Conservation (phyloP, 352 stramenopile genomes). For the Pythium rishiriense region DNA sequence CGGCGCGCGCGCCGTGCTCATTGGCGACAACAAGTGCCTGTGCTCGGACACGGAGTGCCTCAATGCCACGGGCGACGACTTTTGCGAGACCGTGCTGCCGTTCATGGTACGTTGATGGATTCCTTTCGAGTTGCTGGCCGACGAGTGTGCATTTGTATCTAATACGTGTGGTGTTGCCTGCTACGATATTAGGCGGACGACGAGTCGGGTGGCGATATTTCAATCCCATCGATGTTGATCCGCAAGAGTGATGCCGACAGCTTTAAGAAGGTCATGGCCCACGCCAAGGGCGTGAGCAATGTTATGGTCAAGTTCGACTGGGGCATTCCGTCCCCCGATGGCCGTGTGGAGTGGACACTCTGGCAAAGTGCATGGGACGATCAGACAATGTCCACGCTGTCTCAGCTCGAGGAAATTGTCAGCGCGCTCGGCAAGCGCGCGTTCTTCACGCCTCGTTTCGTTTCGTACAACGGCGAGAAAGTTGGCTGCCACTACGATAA, state of each 20-base stretch:
- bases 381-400: conserved; percentile 74
- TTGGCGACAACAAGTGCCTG: conserved; percentile 96
- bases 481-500: conserved; percentile 89
- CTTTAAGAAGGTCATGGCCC: conserved; percentile 89
- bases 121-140: too few species aligned
- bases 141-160: background rate
- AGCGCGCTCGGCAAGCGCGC: conserved; percentile 87
- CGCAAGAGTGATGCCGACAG: conserved; percentile 94
- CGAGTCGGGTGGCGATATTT: conserved; percentile 95
- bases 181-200: conserved; percentile 88
- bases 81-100: conserved; percentile 88
- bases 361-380: conserved; percentile 95
- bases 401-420: conserved; percentile 82
- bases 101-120: conserved; percentile 52
- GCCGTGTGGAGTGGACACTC: conserved; percentile 96
- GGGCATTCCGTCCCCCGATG: conserved; percentile 92
- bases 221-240: conserved; percentile 96
- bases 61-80: conserved; percentile 66
- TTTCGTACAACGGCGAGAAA: conserved; percentile 95
- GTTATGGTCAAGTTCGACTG: conserved; percentile 96
- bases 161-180: conserved; percentile 13
- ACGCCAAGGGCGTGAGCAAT: conserved; percentile 88
- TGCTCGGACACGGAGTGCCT: conserved; percentile 88
- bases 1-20: conserved; percentile 93
- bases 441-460: conserved; percentile 96